Evolutionary conservation across 2,329 filamentous ascomycete genomes (phyloP), one percentile per base, ranked within the genome.

Genomic region (Pseudogymnoascus pannorum): DNA sequence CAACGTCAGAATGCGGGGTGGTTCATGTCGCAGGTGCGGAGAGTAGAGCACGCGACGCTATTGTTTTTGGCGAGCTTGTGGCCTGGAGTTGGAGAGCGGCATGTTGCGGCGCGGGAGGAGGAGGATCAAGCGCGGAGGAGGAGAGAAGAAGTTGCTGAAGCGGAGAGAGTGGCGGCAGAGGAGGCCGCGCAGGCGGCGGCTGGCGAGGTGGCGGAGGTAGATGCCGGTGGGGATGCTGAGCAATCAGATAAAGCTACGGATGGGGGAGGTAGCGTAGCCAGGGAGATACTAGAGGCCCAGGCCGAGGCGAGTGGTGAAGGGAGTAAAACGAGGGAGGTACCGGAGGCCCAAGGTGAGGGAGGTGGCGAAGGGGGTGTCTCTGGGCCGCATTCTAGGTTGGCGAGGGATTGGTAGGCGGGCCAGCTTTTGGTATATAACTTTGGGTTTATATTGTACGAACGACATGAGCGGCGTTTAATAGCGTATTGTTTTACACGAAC

Each of bases 11-110:
- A 84, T 64, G 75, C 74, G 7, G 76, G 76, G 54, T 80, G 81
- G 79, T 66, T 84, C 4, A 68, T 78, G 63, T 72, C 78, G 58
- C 79, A 81, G 61, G 71, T 81, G 4, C 76, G 84, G 61, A 75
- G 82, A 9, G 68, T 83, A 5, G 84, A 88, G 72, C 79, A 85
- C 64, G 81, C 84, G 16, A 77, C 81, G 0, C 77, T 87, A 14
- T 75, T 88, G 22, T 87, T 88, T 67, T 74, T 88, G 20, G 85
- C 85, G 18, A 88, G 85, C 69, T 79, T 88, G 63, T 83, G 85
- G 1, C 85, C 85, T 1, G 85, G 85, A 8, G 79, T 88, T 22
- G 84, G 84, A 0, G 85, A 88, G 72, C 76, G 84, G 57, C 85
- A 88, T 64, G 87, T 88, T 60, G 69, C 70, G 29, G 70, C 70